phyloP scores from a whole-genome alignment of 352 stramenopile species.

The Phytophthora capsici region DNA sequence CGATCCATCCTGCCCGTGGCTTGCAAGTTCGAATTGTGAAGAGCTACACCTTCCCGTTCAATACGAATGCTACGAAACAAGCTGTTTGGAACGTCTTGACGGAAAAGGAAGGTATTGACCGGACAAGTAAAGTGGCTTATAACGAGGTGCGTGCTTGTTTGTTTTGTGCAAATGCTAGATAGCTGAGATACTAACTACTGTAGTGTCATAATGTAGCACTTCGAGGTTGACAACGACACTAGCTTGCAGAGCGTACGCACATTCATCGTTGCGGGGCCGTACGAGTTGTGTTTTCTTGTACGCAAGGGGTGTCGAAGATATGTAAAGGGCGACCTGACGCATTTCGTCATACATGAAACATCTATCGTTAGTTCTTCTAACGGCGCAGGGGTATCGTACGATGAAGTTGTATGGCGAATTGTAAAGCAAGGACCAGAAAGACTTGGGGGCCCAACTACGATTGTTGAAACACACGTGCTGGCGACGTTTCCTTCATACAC shows the following conservation, averaged over 20 bases:
- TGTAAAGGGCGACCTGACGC: constrained; percentile 3
- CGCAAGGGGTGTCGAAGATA: constrained; percentile 26
- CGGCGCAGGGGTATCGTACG: constrained; percentile 14
- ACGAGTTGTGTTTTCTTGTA: constrained; percentile 22
- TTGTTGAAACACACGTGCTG: constrained; percentile 25
- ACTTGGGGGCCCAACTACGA: constrained; percentile 1
- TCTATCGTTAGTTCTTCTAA: constrained; percentile 4
- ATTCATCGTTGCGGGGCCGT: background rate
- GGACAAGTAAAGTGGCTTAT: constrained; percentile 17
- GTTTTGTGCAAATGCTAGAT: background rate
- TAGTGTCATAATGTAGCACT: constrained; percentile 1
- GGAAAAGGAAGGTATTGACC: background rate
- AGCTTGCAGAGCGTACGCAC: constrained; percentile 12
- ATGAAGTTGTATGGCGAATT: constrained; percentile 18
- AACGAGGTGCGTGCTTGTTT: constrained; percentile 17
- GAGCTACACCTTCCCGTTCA: constrained; percentile 26
- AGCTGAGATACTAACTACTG: background rate
- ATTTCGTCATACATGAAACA: constrained; percentile 21
- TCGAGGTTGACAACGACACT: constrained; percentile 25
- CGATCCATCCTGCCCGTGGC: constrained; percentile 12
- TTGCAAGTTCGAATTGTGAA: constrained; percentile 23
- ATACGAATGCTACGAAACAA: constrained; percentile 12
- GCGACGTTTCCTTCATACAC: constrained; percentile 27
- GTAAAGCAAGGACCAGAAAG: constrained; percentile 1
- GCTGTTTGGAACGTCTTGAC: constrained; percentile 16